Base-by-base conservation (phyloP, 805 yeast genomes). In the Diddensiella transvaalensis region DNA sequence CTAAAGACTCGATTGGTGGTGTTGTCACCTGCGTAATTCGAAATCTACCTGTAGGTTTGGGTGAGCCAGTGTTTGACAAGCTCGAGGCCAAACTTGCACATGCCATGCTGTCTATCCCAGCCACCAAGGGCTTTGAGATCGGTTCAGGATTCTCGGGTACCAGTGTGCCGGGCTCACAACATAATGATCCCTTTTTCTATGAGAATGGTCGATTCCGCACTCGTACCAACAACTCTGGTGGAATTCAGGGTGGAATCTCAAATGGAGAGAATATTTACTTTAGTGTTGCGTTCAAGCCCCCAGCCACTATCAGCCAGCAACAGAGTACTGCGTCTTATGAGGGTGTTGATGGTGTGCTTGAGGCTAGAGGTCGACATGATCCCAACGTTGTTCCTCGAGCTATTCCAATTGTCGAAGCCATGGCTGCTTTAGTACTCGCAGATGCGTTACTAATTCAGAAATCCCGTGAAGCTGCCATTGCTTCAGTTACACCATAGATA, bases 351-450 rank as follows among this genome's bases (percentile, higher is more conserved):
- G 99, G 99, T 63, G 80, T 83, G 6, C 75, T 93, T 51, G 96
- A 93, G 46, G 96, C 99, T 30, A 83, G 91, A 67, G 99, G 99
- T 48, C 86, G 99, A 77, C 99, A 93, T 63, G 99, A 93, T 66
- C 99, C 99, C 29, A 87, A 90, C 62, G 99, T 93, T 47, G 95
- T 95, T 18, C 99, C 99, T 57, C 82, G 99, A 68, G 99, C 99
- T 35, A 88, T 93, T 52, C 98, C 99, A 45, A 93, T 93, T 62
- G 98, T 93, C 24, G 99, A 93, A 73, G 87, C 98, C 36, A 91
- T 93, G 98, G 80, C 98, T 42, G 93, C 97, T n/a, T 75, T 93
- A 56, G 96, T 88, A 1, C 69, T 91, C 54, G 91, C 91, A 38
- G 99, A 93, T 67, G 82, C 87, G 48, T 70, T 85, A 49, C 70